phyloP scores from a whole-genome alignment of 192 early-diverging fungal species.

The Diversispora epigaea region DNA sequence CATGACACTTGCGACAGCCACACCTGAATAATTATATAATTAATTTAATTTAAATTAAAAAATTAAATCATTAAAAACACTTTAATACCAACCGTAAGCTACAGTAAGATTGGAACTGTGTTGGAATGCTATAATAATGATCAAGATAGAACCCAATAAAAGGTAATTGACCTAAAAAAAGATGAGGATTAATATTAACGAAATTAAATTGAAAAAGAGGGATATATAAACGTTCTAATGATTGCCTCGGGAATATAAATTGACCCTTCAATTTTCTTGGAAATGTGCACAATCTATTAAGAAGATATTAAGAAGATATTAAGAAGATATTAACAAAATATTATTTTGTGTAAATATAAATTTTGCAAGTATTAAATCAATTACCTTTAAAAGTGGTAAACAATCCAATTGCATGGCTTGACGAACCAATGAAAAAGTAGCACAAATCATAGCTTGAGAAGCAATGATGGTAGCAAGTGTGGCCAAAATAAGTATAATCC shows the following conservation, averaged over 20 bases:
- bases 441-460: slow-evolving; percentile 58
- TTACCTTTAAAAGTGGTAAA: slow-evolving; percentile 47
- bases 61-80: not conserved
- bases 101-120: slow-evolving; percentile 40
- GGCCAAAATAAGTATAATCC: slow-evolving; percentile 52
- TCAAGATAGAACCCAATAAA: slow-evolving; percentile 42
- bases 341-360: not conserved
- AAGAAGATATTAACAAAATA: too few species aligned
- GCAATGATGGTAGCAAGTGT: slow-evolving; percentile 57
- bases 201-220: not conserved
- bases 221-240: not conserved
- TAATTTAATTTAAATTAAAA: not conserved
- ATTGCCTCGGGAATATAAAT: slow-evolving; percentile 51
- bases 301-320: not conserved
- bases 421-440: slow-evolving; percentile 52
- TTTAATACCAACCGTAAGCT: slow-evolving; percentile 42
- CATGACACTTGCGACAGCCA: slow-evolving; percentile 9
- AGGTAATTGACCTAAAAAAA: slow-evolving; percentile 44
- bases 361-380: not conserved
- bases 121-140: slow-evolving; percentile 43
- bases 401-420: slow-evolving; percentile 53
- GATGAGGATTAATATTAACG: not conserved
- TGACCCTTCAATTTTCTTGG: slow-evolving; percentile 34
- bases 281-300: slow-evolving; percentile 42
- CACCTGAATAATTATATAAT: slow-evolving; percentile 40